Conservation (phyloP, 148 eudicot species). For the Selenicereus undatus region DNA sequence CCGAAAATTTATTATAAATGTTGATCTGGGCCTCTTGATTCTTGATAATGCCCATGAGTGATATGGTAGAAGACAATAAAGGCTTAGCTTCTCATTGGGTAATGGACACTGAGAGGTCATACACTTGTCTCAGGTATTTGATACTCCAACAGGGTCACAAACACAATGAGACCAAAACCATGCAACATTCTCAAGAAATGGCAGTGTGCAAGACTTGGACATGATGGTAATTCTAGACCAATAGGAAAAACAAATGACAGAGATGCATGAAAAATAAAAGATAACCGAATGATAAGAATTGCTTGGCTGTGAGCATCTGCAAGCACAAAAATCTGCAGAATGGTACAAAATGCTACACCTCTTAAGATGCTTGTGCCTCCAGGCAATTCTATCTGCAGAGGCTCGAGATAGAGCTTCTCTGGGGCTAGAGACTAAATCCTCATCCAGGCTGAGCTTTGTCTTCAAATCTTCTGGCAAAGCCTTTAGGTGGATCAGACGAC, state of each 20-base stretch:
- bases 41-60: too few species aligned
- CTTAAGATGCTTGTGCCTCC: slow-evolving; percentile 56
- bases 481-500: slow-evolving; percentile 30
- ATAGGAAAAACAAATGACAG: not conserved
- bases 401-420: slow-evolving; percentile 71
- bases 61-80: too few species aligned
- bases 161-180: too few species aligned
- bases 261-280: not conserved
- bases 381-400: slow-evolving; percentile 54
- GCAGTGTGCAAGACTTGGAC: not conserved
- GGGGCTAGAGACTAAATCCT: slow-evolving; percentile 72
- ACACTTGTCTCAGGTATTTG: not conserved
- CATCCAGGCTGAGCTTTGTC: slow-evolving; percentile 88
- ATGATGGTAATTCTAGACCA: not conserved
- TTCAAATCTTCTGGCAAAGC: slow-evolving; percentile 88
- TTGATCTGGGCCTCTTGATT: too few species aligned
- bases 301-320: not conserved
- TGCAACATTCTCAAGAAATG: not conserved
- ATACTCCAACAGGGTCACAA: not conserved
- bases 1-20: too few species aligned
- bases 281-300: not conserved
- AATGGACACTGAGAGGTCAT: not conserved
- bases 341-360: slow-evolving; percentile 31
- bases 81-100: not conserved
- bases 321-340: not conserved